Evolutionary conservation across 202 grass and related monocot species (phyloP).

Genomic region (Elaeis oleifera): DNA sequence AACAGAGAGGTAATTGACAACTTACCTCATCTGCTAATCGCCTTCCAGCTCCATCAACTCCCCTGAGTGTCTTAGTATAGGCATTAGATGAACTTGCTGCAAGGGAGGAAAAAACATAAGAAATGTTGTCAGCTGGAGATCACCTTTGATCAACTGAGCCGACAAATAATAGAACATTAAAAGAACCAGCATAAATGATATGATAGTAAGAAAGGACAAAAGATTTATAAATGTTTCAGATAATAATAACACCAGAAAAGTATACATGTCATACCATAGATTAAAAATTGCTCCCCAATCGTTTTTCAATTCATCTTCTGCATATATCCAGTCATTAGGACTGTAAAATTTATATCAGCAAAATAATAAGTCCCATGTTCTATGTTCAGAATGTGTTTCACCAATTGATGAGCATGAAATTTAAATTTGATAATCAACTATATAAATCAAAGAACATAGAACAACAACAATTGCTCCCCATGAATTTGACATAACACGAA

Average conservation of each 20-base stretch:
- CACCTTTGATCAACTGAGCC: neutral
- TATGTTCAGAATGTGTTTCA: slow-evolving; percentile 8
- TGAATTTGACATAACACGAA: no score
- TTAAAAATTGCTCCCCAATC: slow-evolving; percentile 53
- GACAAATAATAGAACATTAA: no score
- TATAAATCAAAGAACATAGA: no score
- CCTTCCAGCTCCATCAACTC: slow-evolving; percentile 68
- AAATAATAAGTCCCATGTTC: slow-evolving; percentile 14
- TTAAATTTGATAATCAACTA: no score
- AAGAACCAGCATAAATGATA: no score
- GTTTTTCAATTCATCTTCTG: slow-evolving; percentile 48
- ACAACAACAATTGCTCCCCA: no score
- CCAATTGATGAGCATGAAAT: neutral
- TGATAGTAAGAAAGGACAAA: no score
- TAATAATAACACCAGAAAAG: neutral
- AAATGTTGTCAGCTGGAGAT: neutral
- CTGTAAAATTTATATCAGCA: slow-evolving; percentile 28
- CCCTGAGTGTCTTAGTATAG: slow-evolving; percentile 72
- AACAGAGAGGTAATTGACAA: slow-evolving; percentile 12
- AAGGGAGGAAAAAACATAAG: slow-evolving; percentile 13
- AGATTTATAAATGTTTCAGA: neutral
- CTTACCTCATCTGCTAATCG: slow-evolving; percentile 85
- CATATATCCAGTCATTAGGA: slow-evolving; percentile 77
- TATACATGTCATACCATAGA: slow-evolving; percentile 40
- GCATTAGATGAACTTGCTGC: slow-evolving; percentile 74